A percentile compares a stretch with the other conserved stretches of the same genome.
These are phyloP conservation scores for Otatea glauca DNA, from an alignment of 176 grass and related monocot species.

Conservation along the genomic window DNA sequence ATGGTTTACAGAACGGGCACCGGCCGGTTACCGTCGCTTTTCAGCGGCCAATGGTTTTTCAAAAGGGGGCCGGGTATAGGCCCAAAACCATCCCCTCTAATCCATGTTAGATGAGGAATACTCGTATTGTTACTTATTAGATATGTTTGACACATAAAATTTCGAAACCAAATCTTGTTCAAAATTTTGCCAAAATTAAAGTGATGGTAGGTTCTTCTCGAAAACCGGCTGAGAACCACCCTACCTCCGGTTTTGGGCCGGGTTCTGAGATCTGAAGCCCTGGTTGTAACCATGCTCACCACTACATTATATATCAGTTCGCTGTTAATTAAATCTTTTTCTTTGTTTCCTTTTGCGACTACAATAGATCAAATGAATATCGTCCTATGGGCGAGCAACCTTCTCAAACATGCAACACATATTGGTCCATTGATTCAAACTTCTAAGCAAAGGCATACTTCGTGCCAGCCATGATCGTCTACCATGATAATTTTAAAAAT, in stretches of 20 bases:
- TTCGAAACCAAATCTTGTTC: background rate
- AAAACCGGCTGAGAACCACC: background rate
- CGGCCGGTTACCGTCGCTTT: background rate
- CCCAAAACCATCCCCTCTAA: background rate
- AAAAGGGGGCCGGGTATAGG: no score
- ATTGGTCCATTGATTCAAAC: slow-evolving; percentile 4
- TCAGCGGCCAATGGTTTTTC: no score
- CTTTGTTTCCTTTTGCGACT: background rate
- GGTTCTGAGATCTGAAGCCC: background rate
- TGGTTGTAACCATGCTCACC: background rate
- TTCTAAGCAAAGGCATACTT: slow-evolving; percentile 41
- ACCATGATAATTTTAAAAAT: background rate
- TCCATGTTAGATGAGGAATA: background rate
- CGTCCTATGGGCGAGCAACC: background rate
- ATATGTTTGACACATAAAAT: background rate
- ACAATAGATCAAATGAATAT: background rate
- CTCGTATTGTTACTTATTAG: background rate
- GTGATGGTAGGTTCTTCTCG: background rate
- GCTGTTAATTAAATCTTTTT: background rate
- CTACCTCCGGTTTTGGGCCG: no score
- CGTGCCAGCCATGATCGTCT: slow-evolving; percentile 50
- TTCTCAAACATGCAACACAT: slow-evolving; percentile 35
- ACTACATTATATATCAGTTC: background rate
- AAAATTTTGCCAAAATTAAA: no score
- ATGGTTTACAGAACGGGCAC: background rate